Evolutionary conservation across 176 grass and related monocot genomes (phyloP).

Genomic region (Chloris gayana): DNA sequence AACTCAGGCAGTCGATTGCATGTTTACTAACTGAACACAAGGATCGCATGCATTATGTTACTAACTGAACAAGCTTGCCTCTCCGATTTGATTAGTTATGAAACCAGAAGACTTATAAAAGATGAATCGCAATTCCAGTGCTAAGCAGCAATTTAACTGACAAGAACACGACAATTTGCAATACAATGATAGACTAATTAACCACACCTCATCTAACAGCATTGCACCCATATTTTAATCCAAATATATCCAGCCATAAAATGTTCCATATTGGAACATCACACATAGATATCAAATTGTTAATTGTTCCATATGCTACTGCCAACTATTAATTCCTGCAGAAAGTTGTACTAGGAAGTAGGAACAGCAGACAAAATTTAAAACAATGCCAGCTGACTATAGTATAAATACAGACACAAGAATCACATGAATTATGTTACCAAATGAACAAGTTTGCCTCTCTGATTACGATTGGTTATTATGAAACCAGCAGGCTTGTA

Average conservation of each 20-base stretch:
- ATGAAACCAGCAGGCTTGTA: not conserved
- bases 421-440: not conserved
- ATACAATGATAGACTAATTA: not conserved
- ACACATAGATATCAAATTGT: not conserved
- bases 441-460: not conserved
- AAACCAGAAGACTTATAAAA: not conserved
- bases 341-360: not conserved
- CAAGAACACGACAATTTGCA: not conserved
- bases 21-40: not conserved
- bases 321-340: not conserved
- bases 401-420: too few species aligned
- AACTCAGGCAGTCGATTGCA: too few species aligned
- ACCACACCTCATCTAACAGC: not conserved
- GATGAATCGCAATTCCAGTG: not conserved
- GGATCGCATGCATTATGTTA: not conserved
- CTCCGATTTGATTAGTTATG: not conserved
- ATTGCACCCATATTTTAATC: not conserved
- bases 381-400: too few species aligned
- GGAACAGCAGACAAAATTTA: not conserved
- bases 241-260: not conserved
- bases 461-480: too few species aligned
- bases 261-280: too few species aligned
- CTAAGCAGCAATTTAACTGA: not conserved
- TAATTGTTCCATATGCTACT: not conserved
- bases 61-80: not conserved